A percentile compares a stretch with the other conserved stretches of the same genome.
These are phyloP conservation scores for Oryza nivara DNA, from an alignment of 176 grass and related monocot genomes.

Conservation along the genomic window DNA sequence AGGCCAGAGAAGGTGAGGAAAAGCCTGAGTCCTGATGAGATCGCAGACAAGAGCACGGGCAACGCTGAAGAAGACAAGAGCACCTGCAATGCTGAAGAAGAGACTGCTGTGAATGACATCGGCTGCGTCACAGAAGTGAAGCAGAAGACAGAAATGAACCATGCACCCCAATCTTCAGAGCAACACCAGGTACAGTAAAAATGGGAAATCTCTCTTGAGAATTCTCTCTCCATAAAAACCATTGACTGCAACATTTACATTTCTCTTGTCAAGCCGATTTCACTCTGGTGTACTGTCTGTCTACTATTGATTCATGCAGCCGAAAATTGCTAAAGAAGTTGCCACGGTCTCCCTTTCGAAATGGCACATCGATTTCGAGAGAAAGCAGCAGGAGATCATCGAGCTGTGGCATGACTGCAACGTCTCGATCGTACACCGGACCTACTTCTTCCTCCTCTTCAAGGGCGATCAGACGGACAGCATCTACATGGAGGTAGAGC, in stretches of 20 bases:
- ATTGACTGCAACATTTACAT: background rate
- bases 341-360: constrained; percentile 37
- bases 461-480: constrained; percentile 73
- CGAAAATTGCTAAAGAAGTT: constrained; percentile 29
- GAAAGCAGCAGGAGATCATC: constrained; percentile 74
- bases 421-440: constrained; percentile 80
- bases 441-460: constrained; percentile 95
- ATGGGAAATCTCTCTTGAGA: background rate
- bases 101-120: background rate
- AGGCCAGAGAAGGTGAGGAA: constrained; percentile 50
- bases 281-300: background rate
- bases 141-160: constrained; percentile 25
- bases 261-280: background rate
- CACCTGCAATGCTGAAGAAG: constrained; percentile 46
- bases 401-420: constrained; percentile 84
- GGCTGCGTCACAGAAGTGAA: constrained; percentile 33
- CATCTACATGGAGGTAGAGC: constrained; percentile 94
- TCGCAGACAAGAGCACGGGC: constrained; percentile 34
- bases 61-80: constrained; percentile 45
- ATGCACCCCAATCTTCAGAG: constrained; percentile 8
- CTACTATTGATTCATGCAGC: constrained; percentile 29
- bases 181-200: constrained; percentile 44
- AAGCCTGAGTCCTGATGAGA: constrained; percentile 42
- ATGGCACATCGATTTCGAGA: constrained; percentile 65
- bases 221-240: background rate